These are phyloP conservation scores for Incumbomyces lentus DNA, from an alignment of 2,329 filamentous ascomycete species.

Conservation along the genomic window DNA sequence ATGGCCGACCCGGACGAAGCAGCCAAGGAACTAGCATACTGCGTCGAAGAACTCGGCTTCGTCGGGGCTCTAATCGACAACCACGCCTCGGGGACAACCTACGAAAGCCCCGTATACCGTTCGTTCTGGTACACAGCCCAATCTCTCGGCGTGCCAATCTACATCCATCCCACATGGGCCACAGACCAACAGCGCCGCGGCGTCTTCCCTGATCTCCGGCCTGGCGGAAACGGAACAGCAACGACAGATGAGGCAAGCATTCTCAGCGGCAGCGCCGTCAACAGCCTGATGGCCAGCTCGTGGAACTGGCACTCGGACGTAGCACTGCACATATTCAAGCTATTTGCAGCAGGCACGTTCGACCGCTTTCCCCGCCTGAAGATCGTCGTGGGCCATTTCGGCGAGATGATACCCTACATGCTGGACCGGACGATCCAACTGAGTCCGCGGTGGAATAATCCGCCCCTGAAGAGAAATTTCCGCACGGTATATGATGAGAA, in stretches of 20 bases:
- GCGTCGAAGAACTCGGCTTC: slow-evolving; percentile 36
- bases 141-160: slow-evolving; percentile 41
- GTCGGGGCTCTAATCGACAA: slow-evolving; percentile 41
- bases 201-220: slow-evolving; percentile 1
- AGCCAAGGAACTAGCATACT: slow-evolving; percentile 28
- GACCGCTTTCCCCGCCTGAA: slow-evolving; percentile 45
- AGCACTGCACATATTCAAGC: slow-evolving; percentile 27
- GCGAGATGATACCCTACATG: slow-evolving; percentile 46
- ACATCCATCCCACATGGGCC: slow-evolving; percentile 41
- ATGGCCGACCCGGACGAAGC: slow-evolving; percentile 29
- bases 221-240: slow-evolving; percentile 3
- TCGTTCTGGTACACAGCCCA: slow-evolving; percentile 34
- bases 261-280: slow-evolving; percentile 14
- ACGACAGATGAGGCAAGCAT: background rate
- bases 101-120: slow-evolving; percentile 36
- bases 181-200: slow-evolving; percentile 28
- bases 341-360: slow-evolving; percentile 46
- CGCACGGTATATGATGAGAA: slow-evolving; percentile 45
- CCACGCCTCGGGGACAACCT: slow-evolving; percentile 28
- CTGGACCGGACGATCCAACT: slow-evolving; percentile 25
- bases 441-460: slow-evolving; percentile 10
- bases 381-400: slow-evolving; percentile 45
- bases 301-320: slow-evolving; percentile 32
- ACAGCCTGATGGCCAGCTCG: slow-evolving; percentile 17
- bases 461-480: slow-evolving; percentile 26